Base-by-base conservation (phyloP, 225 moss, liverwort and hornwort species). In the Polytrichum formosum region DNA sequence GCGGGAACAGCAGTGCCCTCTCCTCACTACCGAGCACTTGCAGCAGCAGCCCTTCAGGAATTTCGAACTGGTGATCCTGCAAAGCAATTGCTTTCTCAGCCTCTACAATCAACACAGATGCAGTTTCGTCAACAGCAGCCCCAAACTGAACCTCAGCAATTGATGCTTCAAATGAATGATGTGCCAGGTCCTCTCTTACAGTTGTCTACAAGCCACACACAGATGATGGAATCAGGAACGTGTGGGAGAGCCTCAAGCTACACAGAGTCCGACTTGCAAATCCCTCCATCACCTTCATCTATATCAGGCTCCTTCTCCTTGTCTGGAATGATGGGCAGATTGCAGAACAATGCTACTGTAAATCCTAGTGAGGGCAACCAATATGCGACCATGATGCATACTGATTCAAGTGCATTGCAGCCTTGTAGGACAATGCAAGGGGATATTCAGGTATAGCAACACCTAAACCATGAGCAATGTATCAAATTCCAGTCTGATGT, bases 31-130 rank as follows among this genome's bases (percentile, higher is more conserved):
- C 83, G 90, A 71, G 91, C 90, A 25, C 85, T 92, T 90, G 98
- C 98, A 56, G 94, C 98, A 64, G 94, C 92, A 72, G 98, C 98
- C 18, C 70, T 98, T 28, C 94, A 98, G 74, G 98, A 94, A 70
- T 71, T 94, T 73, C 89, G 94, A 64, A 69, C 71, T 61, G 83
- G 61, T 73, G 93, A 96, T 64, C 54, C 91, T 59, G 82, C 90
- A 28, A 94, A 98, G 78, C 97, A 92, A 71, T 7, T 92, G 70
- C 75, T 91, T 10, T 83, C 83, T 26, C 90, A 89, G 54, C 70
- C 86, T 61, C 87, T 87, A 73, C 72, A 83, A n/a, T 85, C 77
- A 28, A 66, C 85, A 69, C 79, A 85, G 65, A 69, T 91, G 76
- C 88, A 87, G 63, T 92, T 83, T 55, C 89, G 88, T 26, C 88